Base-by-base conservation (phyloP, 495 filamentous ascomycete genomes). In the Cenococcum geophilum region DNA sequence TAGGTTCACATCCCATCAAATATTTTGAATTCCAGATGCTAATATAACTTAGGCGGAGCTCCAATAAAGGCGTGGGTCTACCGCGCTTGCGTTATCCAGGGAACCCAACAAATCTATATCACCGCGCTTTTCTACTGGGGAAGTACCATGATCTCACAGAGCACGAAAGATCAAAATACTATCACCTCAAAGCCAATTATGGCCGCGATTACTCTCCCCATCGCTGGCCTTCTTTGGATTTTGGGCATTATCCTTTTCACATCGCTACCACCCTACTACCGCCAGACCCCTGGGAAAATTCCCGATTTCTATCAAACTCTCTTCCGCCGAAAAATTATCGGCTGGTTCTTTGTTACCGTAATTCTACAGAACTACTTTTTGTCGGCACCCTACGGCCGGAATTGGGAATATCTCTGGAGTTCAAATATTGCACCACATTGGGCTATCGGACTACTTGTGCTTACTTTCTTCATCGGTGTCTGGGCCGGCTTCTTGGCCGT, bases 331-430 rank as follows among this genome's bases (percentile, higher is more conserved):
- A 82, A 83, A 56, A 81, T 85, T 55, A 77, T 86, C 21, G 72
- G 83, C 34, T 82, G 80, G 80, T 82, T 82, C 74, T 79, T 85
- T 70, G 73, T 85, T 70, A 73, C 78, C 57, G 81, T 86, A 61
- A 68, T 87, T 64, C 68, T 88, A 22, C 85, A 87, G 72, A 88
- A 88, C 68, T 86, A 80, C 77, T 87, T 77, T 74, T 79, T 87
- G 25, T 78, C 80, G 18, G 73, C 81, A 0, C 81, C 79, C 43
- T 83, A 84, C 69, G 83, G 84, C 54, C 79, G 83, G 37, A 84
- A 81, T 68, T 86, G 84, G 83, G 68, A 72, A 18, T 86, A 81
- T 69, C 77, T 86, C 43, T 86, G 80, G 74, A 72, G 72, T 6
- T 77, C 78, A 45, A 66, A 77, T 36, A 76, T 81, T 68, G 77